Evolutionary conservation across 805 yeast species (phyloP), one percentile per base, ranked within the genome.

Genomic region (Myxozyma melibiosi): DNA sequence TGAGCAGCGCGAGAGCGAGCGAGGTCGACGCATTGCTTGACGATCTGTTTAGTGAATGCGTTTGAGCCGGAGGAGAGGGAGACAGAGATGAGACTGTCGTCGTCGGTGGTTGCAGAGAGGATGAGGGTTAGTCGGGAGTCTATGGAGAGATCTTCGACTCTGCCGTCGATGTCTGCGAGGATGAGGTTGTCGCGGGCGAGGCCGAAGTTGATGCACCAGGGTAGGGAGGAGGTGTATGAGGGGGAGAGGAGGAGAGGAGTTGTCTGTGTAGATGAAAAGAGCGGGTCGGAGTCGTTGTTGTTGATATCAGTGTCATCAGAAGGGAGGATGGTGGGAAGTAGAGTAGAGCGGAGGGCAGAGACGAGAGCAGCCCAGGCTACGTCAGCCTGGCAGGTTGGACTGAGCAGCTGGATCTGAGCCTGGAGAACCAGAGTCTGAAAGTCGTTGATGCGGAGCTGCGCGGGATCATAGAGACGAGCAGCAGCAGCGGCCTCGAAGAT

Each of bases 321-420:
- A 14, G 18, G 2, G n/a, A n/a, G n/a, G n/a, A n/a, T n/a, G n/a
- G n/a, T n/a, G n/a, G 96, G 96, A 38, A 89, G 74, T 62, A 73
- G 73, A 1, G 84, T 79, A 47, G 77, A 73, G 47, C 76, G 70
- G 57, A 89, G 71, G 0, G 92, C 90, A 40, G 76, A 69, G 9
- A 85, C 63, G 38, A 87, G 70, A 2, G 91, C 80, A 16, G 80
- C 80, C 81, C 89, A 84, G 49, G 87, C 84, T 13, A 84, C 69
- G 66, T 87, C 95, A 66, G 92, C 88, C 79, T 34, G 88, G 73
- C 1, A 92, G 88, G 0, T 90, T 91, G 55, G 88, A 79, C 38
- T n/a, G 88, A 86, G 84, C 0, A 88, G 85, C 65, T 85, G 84
- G 37, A 88, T 75, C 66, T 84, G 83, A 2, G 90, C 87, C 69